A percentile compares a stretch with the other conserved stretches of the same genome.
These are phyloP conservation scores for Tubosaeta brunneosetosa DNA, from an alignment of 768 basidiomycete species.

Conservation along the genomic window DNA sequence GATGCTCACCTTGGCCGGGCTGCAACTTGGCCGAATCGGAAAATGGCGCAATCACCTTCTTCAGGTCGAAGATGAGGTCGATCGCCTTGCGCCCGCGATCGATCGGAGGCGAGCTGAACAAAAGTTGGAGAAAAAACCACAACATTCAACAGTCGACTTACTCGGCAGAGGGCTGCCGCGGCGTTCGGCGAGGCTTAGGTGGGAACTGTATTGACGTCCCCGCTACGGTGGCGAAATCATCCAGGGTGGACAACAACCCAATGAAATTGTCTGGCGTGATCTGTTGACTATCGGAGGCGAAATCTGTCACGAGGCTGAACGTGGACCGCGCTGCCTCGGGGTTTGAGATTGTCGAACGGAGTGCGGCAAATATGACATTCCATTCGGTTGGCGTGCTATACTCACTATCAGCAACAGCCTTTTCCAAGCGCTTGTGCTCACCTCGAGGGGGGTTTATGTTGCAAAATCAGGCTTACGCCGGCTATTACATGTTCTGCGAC, in stretches of 20 bases:
- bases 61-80: slow-evolving; percentile 72
- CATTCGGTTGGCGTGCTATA: slow-evolving; percentile 88
- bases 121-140: not conserved
- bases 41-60: slow-evolving; percentile 58
- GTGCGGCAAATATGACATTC: slow-evolving; percentile 85
- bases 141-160: slow-evolving; percentile 25
- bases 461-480: slow-evolving; percentile 76
- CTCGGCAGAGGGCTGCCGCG: slow-evolving; percentile 49
- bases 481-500: slow-evolving; percentile 90
- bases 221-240: slow-evolving; percentile 83
- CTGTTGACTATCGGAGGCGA: slow-evolving; percentile 57
- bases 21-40: slow-evolving; percentile 44
- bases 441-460: slow-evolving; percentile 71
- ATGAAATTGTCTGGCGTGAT: slow-evolving; percentile 76
- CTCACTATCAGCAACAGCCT: slow-evolving; percentile 5
- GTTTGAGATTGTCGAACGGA: slow-evolving; percentile 81
- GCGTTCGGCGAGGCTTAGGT: slow-evolving; percentile 46
- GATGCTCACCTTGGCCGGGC: slow-evolving; percentile 25
- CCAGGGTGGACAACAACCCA: slow-evolving; percentile 74
- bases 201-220: slow-evolving; percentile 57
- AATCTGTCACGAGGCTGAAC: slow-evolving; percentile 66
- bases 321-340: slow-evolving; percentile 84
- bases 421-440: not conserved
- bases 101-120: slow-evolving; percentile 62
- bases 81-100: slow-evolving; percentile 80